Base-by-base conservation (phyloP, 2,329 filamentous ascomycete species). In the Neophaeococcomyces mojaviensis region DNA sequence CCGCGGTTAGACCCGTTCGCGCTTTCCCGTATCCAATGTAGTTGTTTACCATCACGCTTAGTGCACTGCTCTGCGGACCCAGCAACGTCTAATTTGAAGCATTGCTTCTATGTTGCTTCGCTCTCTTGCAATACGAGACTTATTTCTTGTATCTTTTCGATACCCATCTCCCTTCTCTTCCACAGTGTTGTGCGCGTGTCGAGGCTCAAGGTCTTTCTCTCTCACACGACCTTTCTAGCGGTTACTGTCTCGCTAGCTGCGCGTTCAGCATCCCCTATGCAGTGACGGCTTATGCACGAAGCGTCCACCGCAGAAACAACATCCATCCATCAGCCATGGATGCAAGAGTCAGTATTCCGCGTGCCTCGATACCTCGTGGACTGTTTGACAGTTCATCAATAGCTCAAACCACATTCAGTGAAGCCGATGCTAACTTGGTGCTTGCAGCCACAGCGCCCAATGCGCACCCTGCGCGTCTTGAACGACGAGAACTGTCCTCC, bases 401-500 rank as follows among this genome's bases (percentile, higher is more conserved):
- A 19, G 3, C 15, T 20, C 37, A 26, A 19, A n/a, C 24, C 33
- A 30, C 39, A 3, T 28, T 28, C 24, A 6, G 24, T 28, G 24
- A 28, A 28, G 24, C 10, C 24, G 5, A 6, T 10, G 10, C 54
- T 60, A 24, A 58, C 46, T 37, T 30, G 47, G 39, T 49, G 35
- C 41, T 53, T 44, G 36, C 60, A 90, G 86, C 85, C 86, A 51
- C 83, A 84, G 65, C 78, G 84, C 65, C 78, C 76, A 39, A 55
- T 71, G 56, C 76, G 80, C 60, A 65, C 70, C 39, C 65, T 81
- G 62, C 77, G 78, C 63, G 70, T 76, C 58, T 74, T 74, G 61
- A 71, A 70, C 43, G 84, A 88, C 68, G 87, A 94, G 67, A 92
- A 92, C 65, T 67, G 73, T 49, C 65, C 71, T 40, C 68, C 73